A percentile compares a stretch with the other conserved stretches of the same genome.
These are phyloP conservation scores for Kwoniella bestiolae DNA, from an alignment of 768 basidiomycete species.

Conservation along the genomic window DNA sequence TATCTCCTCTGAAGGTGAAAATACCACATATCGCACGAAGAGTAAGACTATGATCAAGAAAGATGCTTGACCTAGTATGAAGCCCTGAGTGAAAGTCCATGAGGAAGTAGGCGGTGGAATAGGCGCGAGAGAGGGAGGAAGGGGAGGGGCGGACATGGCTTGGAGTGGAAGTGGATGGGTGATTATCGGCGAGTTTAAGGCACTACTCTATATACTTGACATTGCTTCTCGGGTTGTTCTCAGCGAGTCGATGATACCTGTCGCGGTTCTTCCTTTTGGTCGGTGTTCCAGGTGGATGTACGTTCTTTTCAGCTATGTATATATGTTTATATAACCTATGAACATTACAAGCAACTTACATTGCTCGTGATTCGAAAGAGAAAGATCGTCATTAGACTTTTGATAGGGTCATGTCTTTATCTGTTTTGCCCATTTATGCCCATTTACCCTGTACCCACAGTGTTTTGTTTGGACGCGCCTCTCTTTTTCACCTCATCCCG, in stretches of 20 bases:
- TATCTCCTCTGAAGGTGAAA: constrained; percentile 67
- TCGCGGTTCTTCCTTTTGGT: too few relatives aligned
- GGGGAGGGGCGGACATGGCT: constrained; percentile 13
- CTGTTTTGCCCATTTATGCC: too few relatives aligned
- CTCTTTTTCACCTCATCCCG: not conserved
- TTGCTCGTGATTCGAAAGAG: too few relatives aligned
- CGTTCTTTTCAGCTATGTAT: too few relatives aligned
- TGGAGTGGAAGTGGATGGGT: not conserved
- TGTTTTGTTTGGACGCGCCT: constrained; percentile 8
- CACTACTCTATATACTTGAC: not conserved
- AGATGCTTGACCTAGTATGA: constrained; percentile 88
- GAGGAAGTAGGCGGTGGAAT: constrained; percentile 19
- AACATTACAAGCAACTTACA: too few relatives aligned
- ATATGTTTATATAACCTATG: too few relatives aligned
- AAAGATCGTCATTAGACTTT: too few relatives aligned
- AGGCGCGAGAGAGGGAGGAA: constrained; percentile 11
- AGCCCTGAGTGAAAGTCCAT: constrained; percentile 88
- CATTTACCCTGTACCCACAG: not conserved
- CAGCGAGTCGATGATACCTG: too few relatives aligned
- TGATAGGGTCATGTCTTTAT: too few relatives aligned
- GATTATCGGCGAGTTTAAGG: not conserved
- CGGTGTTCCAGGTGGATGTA: too few relatives aligned
- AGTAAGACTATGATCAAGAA: constrained; percentile 75
- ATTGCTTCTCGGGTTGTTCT: too few relatives aligned
- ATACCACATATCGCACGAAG: constrained; percentile 92